phyloP scores from a whole-genome alignment of 345 rosid species.

The Populus ilicifolia region DNA sequence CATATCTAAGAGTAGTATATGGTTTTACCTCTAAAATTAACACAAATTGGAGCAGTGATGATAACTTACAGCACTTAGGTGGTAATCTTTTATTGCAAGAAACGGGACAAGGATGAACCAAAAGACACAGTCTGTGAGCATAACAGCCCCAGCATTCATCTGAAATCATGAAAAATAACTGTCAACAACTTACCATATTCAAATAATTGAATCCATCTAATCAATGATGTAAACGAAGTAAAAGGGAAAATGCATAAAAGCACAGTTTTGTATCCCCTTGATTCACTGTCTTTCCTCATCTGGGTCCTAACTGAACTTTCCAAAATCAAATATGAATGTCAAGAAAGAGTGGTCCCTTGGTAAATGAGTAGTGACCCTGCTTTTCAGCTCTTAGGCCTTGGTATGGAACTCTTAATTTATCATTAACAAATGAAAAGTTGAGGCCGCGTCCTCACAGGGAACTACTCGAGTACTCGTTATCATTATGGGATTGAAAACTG shows the following conservation, averaged over 20 bases:
- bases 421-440: background rate
- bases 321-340: background rate
- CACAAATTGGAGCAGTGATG: background rate
- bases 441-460: background rate
- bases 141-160: conserved; percentile 98
- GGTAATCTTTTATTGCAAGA: conserved; percentile 68
- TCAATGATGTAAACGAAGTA: background rate
- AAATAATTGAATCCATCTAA: background rate
- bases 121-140: conserved; percentile 90
- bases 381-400: background rate
- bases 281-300: background rate
- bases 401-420: background rate
- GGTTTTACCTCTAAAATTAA: background rate
- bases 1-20: background rate
- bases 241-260: background rate
- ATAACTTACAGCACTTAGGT: conserved; percentile 64
- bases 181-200: conserved; percentile 3
- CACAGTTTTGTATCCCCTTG: background rate
- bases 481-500: background rate
- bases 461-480: background rate
- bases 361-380: background rate
- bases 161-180: conserved; percentile 24
- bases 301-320: background rate
- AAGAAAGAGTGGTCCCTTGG: background rate
- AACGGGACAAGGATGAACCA: conserved; percentile 93